phyloP scores from a whole-genome alignment of 1,284 basidiomycete species.

The Serendipita sp. region DNA sequence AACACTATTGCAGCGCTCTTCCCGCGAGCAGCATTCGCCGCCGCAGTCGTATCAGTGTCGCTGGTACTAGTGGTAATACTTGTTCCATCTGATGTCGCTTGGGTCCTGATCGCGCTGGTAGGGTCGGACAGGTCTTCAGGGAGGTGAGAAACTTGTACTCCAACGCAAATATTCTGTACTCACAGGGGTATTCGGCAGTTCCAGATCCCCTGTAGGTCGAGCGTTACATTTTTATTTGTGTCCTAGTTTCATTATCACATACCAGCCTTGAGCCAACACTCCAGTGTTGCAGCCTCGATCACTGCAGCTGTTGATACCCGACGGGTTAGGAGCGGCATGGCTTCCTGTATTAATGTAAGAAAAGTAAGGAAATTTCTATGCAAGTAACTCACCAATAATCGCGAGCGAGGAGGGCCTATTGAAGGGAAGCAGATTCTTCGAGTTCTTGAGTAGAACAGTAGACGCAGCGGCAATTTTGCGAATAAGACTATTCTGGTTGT shows the following conservation, averaged over 20 bases:
- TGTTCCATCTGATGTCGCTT: slow-evolving; percentile 28
- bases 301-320: slow-evolving; percentile 15
- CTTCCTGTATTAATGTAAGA: slow-evolving; percentile 10
- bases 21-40: slow-evolving; percentile 12
- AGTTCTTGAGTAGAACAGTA: slow-evolving; percentile 64
- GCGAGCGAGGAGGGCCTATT: slow-evolving; percentile 35
- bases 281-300: slow-evolving; percentile 11
- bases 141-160: too few species aligned
- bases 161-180: background rate
- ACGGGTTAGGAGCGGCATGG: slow-evolving; percentile 17
- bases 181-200: slow-evolving; percentile 33
- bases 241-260: background rate
- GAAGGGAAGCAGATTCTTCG: slow-evolving; percentile 41
- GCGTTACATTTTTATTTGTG: too few species aligned
- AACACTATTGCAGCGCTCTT: slow-evolving; percentile 41
- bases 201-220: slow-evolving; percentile 27
- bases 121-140: slow-evolving; percentile 29
- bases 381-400: slow-evolving; percentile 30
- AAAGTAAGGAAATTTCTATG: slow-evolving; percentile 4
- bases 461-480: slow-evolving; percentile 55
- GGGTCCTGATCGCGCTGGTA: slow-evolving; percentile 21
- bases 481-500: slow-evolving; percentile 31
- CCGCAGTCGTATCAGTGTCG: slow-evolving; percentile 13
- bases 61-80: slow-evolving; percentile 30
- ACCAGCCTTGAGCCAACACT: background rate